Conservation (phyloP, 164 flowering plant genomes). For the Berberis vulgaris region DNA sequence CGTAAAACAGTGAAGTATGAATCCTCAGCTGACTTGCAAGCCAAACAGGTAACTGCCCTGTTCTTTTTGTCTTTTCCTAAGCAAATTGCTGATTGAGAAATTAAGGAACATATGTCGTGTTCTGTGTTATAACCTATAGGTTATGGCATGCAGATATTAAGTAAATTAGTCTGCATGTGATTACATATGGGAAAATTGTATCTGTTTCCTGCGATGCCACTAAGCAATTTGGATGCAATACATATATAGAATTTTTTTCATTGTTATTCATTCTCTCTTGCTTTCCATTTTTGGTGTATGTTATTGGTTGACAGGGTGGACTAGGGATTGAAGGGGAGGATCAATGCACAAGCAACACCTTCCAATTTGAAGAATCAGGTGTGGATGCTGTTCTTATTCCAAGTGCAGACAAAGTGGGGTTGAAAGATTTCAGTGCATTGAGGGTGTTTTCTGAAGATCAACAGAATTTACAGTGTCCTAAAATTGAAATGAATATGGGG, state of each 20-base stretch:
- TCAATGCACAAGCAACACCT: conserved; percentile 5
- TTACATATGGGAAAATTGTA: not conserved
- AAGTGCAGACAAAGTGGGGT: conserved; percentile 15
- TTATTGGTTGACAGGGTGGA: conserved; percentile 26
- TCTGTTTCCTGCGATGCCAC: too few relatives aligned
- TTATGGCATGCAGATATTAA: too few relatives aligned
- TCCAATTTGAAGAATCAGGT: conserved; percentile 8
- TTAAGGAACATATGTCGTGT: not conserved
- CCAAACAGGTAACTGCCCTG: conserved; percentile 29
- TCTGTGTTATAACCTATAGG: too few relatives aligned
- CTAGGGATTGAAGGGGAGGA: conserved; percentile 11
- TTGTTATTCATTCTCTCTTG: not conserved
- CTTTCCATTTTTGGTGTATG: not conserved
- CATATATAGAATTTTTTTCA: not conserved
- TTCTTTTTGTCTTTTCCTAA: not conserved
- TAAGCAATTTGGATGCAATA: too few relatives aligned
- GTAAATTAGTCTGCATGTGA: not conserved
- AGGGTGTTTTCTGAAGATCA: conserved; percentile 7
- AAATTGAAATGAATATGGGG: conserved; percentile 9
- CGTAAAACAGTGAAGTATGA: conserved; percentile 15
- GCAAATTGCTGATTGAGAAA: not conserved
- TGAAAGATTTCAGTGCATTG: conserved; percentile 8
- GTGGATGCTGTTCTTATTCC: conserved; percentile 11
- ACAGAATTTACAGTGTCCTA: conserved; percentile 9
- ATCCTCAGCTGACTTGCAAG: conserved; percentile 13